phyloP scores from a whole-genome alignment of 83 land plant species.

The Larix sibirica region DNA sequence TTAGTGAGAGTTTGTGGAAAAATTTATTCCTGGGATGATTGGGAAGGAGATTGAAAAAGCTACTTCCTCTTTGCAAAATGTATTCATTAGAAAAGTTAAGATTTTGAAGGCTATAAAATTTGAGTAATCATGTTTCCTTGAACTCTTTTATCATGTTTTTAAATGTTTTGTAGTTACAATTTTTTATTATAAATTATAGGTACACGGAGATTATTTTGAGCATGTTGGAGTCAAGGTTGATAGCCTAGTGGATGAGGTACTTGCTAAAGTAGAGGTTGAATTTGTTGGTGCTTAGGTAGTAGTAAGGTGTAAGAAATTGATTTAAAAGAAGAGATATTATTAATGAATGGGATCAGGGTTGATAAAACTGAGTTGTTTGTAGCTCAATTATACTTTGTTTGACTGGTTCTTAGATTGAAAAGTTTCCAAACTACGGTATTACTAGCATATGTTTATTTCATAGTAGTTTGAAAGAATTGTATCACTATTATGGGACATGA shows the following conservation, averaged over 20 bases:
- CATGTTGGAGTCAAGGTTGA: conserved; percentile 56
- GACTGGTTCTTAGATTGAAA: too few species aligned
- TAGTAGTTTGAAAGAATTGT: too few species aligned
- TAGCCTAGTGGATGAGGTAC: conserved; percentile 34
- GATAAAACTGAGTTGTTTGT: too few species aligned
- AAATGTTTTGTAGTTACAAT: background rate
- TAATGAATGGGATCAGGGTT: too few species aligned
- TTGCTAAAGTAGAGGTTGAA: conserved; percentile 25
- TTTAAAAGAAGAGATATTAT: too few species aligned
- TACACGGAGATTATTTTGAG: conserved; percentile 52
- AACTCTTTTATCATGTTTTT: background rate
- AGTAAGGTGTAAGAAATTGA: background rate
- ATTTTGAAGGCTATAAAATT: conserved; percentile 63
- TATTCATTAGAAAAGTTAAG: conserved; percentile 51
- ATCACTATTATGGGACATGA: too few species aligned
- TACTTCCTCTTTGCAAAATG: conserved; percentile 49
- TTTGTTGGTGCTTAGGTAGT: conserved; percentile 29
- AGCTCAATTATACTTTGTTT: too few species aligned
- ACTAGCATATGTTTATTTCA: too few species aligned
- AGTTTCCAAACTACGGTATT: too few species aligned
- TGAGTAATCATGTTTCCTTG: conserved; percentile 24
- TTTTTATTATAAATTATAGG: conserved; percentile 20
- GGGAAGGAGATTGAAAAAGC: conserved; percentile 79
- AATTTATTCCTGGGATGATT: conserved; percentile 69
- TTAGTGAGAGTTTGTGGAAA: conserved; percentile 58